Conservation (phyloP, 1,284 basidiomycete genomes). For the Apiotrichum porosum region DNA sequence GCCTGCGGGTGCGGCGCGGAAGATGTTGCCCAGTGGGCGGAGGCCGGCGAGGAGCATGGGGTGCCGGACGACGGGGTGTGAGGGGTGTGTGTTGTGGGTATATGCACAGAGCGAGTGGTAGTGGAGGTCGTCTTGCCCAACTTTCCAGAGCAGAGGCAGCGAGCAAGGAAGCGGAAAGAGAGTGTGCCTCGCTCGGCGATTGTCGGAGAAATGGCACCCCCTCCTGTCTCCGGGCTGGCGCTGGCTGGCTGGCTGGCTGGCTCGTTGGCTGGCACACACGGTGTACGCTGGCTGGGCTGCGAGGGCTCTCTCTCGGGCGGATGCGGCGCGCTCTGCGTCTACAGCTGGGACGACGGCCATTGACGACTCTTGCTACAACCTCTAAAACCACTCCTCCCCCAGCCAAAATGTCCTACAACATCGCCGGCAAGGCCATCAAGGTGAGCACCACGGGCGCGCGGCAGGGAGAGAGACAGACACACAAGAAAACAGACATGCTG, state of each 20-base stretch:
- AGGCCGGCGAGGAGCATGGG: conserved; percentile 2
- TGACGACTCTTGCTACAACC: background rate
- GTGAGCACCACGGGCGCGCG: conserved; percentile 23
- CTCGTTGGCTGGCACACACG: conserved; percentile 1
- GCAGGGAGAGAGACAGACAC: background rate
- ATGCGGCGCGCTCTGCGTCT: background rate
- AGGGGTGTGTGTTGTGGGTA: background rate
- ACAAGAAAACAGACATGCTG: background rate
- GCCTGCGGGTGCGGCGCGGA: conserved; percentile 6
- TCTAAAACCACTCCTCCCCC: conserved; percentile 3
- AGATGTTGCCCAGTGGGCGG: conserved; percentile 2
- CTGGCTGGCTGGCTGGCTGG: conserved; percentile 1
- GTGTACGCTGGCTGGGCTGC: background rate
- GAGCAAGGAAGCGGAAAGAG: background rate
- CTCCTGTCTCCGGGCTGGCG: background rate
- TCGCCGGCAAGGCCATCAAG: conserved; percentile 48
- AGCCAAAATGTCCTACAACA: conserved; percentile 48
- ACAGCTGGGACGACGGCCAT: background rate
- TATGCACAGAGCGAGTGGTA: too few relatives aligned
- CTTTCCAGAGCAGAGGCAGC: too few relatives aligned
- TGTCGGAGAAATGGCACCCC: conserved; percentile 8
- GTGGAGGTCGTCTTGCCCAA: background rate
- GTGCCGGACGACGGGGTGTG: too few relatives aligned
- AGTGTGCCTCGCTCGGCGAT: conserved; percentile 6
- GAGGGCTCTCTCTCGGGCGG: background rate